phyloP scores from a whole-genome alignment of 1,139 yeast species.

The Zygosaccharomyces pseudobailii region DNA sequence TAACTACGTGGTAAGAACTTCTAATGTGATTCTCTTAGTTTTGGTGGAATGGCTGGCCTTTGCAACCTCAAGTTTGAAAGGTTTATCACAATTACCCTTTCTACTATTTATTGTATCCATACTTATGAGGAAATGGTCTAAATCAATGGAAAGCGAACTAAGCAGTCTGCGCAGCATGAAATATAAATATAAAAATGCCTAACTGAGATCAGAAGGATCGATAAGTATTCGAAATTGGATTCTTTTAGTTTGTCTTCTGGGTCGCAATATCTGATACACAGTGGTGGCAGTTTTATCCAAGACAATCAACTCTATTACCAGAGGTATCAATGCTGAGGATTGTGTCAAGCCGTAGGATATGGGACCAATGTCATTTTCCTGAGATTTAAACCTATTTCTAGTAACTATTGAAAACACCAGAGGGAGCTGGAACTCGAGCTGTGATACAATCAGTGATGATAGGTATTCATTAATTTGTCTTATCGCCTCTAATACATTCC shows the following conservation, averaged over 20 bases:
- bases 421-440: conserved; percentile 29
- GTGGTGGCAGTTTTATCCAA: conserved; percentile 25
- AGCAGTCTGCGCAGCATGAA: conserved; percentile 21
- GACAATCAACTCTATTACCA: conserved; percentile 18
- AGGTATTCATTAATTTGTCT: conserved; percentile 25
- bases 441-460: conserved; percentile 26
- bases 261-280: conserved; percentile 16
- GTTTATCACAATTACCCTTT: conserved; percentile 20
- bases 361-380: conserved; percentile 23
- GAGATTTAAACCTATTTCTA: conserved; percentile 19
- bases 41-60: conserved; percentile 24
- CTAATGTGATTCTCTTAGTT: conserved; percentile 22
- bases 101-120: conserved; percentile 21
- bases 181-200: conserved; percentile 32
- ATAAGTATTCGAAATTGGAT: conserved; percentile 13
- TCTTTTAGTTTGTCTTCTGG: conserved; percentile 3
- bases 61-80: conserved; percentile 8
- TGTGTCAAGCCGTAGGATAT: conserved; percentile 24
- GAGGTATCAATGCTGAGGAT: conserved; percentile 22
- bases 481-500: neutral
- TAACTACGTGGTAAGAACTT: conserved; percentile 17
- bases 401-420: conserved; percentile 24
- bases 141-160: conserved; percentile 24
- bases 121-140: conserved; percentile 21
- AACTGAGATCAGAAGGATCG: neutral